Evolutionary conservation across 1,284 basidiomycete genomes (phyloP), one percentile per base, ranked within the genome.

Genomic region (Ustilago bromivora): DNA sequence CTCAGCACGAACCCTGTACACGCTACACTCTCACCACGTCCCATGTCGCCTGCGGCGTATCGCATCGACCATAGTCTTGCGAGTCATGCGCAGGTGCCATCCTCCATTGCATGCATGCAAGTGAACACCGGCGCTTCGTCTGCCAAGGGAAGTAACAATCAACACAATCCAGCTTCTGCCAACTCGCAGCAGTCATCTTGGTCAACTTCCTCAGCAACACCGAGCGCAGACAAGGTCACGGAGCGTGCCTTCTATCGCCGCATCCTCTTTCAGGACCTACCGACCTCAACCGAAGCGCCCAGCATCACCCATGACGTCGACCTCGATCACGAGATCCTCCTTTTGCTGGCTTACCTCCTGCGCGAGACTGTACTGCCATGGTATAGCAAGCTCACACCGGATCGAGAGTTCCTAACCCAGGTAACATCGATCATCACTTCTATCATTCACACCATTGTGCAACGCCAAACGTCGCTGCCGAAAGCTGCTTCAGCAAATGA

Each of bases 341-440:
- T 80, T 35, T 54, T 82, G 17, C 61, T 82, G 2, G 76, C 80
- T 17, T 76, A 77, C 31, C 68, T 79, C 1, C 17, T 82, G 60
- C 68, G 79, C 40, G 70, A 71, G 38, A 73, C 79, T 8, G 74
- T 82, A n/a, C 64, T 82, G 38, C 76, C 78, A 0, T 82, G 80
- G 80, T 80, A 78, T 54, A 64, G 68, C 66, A 74, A 75, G 57
- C 53, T 82, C 35, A 81, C 78, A 13, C 78, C 78, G 3, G 76
- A 82, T 34, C 71, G 80, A 23, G 72, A 79, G 43, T 68, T 82
- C 5, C 58, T 80, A 32, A 71, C 62, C 2, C 76, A 78, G 17
- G 55, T 75, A 66, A 67, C 71, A 10, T 52, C 59, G 7, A 74
- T 74, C 58, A 58, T 78, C 41, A 51, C 53, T 15, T 66, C 64